A percentile compares a stretch with the other conserved stretches of the same genome.
Evolutionary conservation across 2,329 filamentous ascomycete species (phyloP).

Genomic region (Colletotrichum salicis): DNA sequence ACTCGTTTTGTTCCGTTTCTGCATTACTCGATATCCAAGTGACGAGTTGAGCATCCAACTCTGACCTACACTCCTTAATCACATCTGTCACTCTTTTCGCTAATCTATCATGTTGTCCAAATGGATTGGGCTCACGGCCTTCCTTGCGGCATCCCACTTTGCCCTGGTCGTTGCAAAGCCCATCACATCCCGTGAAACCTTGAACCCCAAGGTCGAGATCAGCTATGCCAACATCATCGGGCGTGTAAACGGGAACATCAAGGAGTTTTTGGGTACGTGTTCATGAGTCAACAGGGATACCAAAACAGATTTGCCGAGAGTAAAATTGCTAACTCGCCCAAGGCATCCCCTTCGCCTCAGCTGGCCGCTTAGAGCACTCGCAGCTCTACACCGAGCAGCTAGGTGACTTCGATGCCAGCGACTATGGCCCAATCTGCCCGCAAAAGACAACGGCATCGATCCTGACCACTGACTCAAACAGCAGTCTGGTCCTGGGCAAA

Average conservation of each 20-base stretch:
- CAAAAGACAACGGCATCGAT: conserved; percentile 15
- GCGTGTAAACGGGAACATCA: conserved; percentile 9
- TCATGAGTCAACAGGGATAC: neutral
- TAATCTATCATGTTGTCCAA: neutral
- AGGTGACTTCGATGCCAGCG: conserved; percentile 14
- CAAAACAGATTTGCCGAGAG: neutral
- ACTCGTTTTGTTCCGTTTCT: neutral
- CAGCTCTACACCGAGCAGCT: conserved; percentile 18
- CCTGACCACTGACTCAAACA: conserved; percentile 13
- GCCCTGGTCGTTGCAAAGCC: neutral
- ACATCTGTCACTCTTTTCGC: neutral
- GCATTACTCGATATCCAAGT: conserved; percentile 1
- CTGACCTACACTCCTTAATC: neutral
- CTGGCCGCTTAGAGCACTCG: conserved; percentile 20
- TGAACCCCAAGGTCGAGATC: conserved; percentile 15
- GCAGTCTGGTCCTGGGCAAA: conserved; percentile 9
- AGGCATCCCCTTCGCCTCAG: conserved; percentile 23
- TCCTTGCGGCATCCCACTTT: conserved; percentile 5
- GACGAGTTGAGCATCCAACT: conserved; percentile 4
- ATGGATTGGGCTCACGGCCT: neutral
- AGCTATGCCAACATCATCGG: conserved; percentile 16
- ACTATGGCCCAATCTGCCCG: conserved; percentile 19
- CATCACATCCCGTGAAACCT: neutral
- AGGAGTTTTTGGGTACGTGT: conserved; percentile 7
- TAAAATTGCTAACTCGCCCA: neutral